A percentile compares a stretch with the other conserved stretches of the same genome.
phyloP scores from a whole-genome alignment of 2,329 filamentous ascomycete species.

The Cordyceps militaris region DNA sequence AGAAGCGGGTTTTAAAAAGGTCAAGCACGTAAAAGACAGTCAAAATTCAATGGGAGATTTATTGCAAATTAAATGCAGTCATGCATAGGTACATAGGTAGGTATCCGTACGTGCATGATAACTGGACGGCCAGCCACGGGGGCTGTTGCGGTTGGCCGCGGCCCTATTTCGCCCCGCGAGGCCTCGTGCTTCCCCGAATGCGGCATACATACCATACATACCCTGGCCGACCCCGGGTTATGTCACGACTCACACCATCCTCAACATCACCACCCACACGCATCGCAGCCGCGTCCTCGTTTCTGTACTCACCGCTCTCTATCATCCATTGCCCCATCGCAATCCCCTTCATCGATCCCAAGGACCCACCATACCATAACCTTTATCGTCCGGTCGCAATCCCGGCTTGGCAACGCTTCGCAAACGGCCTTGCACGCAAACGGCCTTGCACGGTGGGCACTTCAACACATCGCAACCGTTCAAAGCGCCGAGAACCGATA shows the following conservation, averaged over 20 bases:
- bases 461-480: not conserved
- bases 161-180: not conserved
- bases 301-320: not conserved
- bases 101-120: not conserved
- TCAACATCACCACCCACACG: not conserved
- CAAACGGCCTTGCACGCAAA: no score
- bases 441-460: not conserved
- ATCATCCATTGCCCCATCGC: not conserved
- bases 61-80: no score
- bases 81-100: no score
- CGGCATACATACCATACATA: not conserved
- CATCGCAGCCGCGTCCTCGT: not conserved
- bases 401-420: not conserved
- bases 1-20: not conserved
- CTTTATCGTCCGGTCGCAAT: not conserved
- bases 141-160: conserved; percentile 9
- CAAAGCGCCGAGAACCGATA: not conserved
- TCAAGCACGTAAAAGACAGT: not conserved
- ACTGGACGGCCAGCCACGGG: not conserved
- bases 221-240: conserved; percentile 7
- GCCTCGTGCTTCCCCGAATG: not conserved
- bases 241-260: conserved; percentile 2
- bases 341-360: no score
- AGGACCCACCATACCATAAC: not conserved
- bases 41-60: not conserved